phyloP scores from a whole-genome alignment of 2,329 filamentous ascomycete genomes.

The Diplocarpon mali region DNA sequence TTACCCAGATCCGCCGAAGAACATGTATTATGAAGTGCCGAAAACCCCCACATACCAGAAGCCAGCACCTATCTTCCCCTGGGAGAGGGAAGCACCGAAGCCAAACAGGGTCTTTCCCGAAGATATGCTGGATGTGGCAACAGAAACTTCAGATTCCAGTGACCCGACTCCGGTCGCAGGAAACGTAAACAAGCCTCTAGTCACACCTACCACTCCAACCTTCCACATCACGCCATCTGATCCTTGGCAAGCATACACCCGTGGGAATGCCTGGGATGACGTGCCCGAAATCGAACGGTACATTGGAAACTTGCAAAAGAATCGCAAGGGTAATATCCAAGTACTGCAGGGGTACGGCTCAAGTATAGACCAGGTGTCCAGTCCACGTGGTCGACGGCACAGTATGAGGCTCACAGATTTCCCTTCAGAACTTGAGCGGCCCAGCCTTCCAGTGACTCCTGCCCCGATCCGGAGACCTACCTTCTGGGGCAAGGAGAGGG shows the following conservation, averaged over 20 bases:
- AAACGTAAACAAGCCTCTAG: slow-evolving; percentile 27
- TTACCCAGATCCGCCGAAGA: slow-evolving; percentile 73
- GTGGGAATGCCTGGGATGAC: slow-evolving; percentile 86
- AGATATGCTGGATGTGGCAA: slow-evolving; percentile 30
- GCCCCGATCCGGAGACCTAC: slow-evolving; percentile 61
- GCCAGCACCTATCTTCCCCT: slow-evolving; percentile 72
- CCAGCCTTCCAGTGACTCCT: slow-evolving; percentile 83
- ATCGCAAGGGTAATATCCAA: slow-evolving; percentile 35
- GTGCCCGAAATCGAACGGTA: slow-evolving; percentile 81
- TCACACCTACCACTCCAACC: slow-evolving; percentile 39
- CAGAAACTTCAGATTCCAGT: slow-evolving; percentile 24
- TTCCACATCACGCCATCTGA: slow-evolving; percentile 38
- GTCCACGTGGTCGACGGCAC: slow-evolving; percentile 28
- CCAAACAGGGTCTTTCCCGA: slow-evolving; percentile 56
- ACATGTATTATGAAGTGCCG: slow-evolving; percentile 84
- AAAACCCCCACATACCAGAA: slow-evolving; percentile 46
- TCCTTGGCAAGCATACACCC: slow-evolving; percentile 63
- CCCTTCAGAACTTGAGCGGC: slow-evolving; percentile 68
- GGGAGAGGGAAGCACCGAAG: slow-evolving; percentile 61
- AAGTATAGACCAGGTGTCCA: slow-evolving; percentile 24
- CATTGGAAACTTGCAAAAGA: slow-evolving; percentile 63
- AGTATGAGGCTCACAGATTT: slow-evolving; percentile 74
- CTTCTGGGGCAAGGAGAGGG: slow-evolving; percentile 48
- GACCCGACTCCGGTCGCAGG: slow-evolving; percentile 30
- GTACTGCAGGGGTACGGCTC: slow-evolving; percentile 26